phyloP scores from a whole-genome alignment of 805 yeast genomes.

The Metschnikowia henanensis region DNA sequence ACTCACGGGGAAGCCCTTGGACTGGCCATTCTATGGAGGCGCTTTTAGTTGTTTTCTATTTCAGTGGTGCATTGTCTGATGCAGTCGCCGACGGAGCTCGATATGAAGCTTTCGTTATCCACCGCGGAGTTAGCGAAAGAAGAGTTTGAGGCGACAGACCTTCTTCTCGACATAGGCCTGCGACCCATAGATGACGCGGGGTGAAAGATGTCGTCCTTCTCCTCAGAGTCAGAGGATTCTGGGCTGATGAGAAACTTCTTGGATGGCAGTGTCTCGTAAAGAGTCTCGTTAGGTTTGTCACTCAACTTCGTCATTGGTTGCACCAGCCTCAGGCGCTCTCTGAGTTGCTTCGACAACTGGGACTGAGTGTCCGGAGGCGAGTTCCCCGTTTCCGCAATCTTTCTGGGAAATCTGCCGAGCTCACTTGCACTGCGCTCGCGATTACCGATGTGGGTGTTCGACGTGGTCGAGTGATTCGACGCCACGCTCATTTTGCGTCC shows the following conservation, averaged over 20 bases:
- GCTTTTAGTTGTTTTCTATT: conserved; percentile 27
- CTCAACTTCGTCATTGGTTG: background rate
- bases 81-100: conserved; percentile 41
- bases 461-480: conserved; percentile 14
- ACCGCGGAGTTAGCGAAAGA: conserved; percentile 9
- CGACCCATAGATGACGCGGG: conserved; percentile 8
- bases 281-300: background rate
- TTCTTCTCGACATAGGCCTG: conserved; percentile 12
- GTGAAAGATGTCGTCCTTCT: conserved; percentile 12
- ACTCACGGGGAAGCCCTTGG: too few relatives aligned
- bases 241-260: conserved; percentile 27
- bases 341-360: conserved; percentile 28
- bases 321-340: conserved; percentile 6
- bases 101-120: conserved; percentile 39
- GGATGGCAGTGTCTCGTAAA: background rate
- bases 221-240: conserved; percentile 26
- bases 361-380: conserved; percentile 14
- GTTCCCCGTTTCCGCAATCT: conserved; percentile 7
- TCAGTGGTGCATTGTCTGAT: conserved; percentile 40
- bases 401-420: conserved; percentile 13
- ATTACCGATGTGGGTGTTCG: background rate
- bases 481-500: conserved; percentile 23
- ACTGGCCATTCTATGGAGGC: too few relatives aligned
- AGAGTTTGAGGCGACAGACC: conserved; percentile 17
- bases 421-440: conserved; percentile 7